Evolutionary conservation across 2,329 filamentous ascomycete species (phyloP).

Genomic region (Hypoxylon sp.): DNA sequence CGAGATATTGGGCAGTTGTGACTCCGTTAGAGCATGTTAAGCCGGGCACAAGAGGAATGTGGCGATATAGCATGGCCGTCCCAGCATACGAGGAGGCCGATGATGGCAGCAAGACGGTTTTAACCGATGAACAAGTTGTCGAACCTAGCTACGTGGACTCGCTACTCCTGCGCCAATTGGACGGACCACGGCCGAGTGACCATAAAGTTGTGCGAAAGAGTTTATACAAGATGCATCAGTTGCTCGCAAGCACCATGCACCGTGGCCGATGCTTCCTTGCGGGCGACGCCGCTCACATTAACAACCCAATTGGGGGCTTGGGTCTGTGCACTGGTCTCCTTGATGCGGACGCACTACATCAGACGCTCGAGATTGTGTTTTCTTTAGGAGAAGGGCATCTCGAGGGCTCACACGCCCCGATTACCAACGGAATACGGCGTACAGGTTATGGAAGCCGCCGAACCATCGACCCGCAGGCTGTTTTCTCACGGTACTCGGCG

Average conservation of each 20-base stretch:
- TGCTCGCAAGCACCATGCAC: slow-evolving; percentile 32
- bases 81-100: slow-evolving; percentile 25
- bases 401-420: background rate
- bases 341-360: slow-evolving; percentile 25
- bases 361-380: slow-evolving; percentile 24
- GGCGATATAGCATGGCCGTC: slow-evolving; percentile 31
- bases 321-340: slow-evolving; percentile 33
- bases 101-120: slow-evolving; percentile 1
- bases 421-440: background rate
- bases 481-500: slow-evolving; percentile 26
- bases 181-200: slow-evolving; percentile 25
- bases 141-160: slow-evolving; percentile 29
- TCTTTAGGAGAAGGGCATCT: slow-evolving; percentile 12
- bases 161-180: slow-evolving; percentile 27
- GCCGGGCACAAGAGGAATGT: slow-evolving; percentile 17
- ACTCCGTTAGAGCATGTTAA: slow-evolving; percentile 31
- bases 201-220: slow-evolving; percentile 29
- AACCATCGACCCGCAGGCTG: slow-evolving; percentile 5
- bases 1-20: slow-evolving; percentile 24
- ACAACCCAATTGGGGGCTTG: slow-evolving; percentile 29
- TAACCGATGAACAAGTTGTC: slow-evolving; percentile 28
- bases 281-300: slow-evolving; percentile 30
- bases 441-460: slow-evolving; percentile 5
- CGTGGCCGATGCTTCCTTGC: slow-evolving; percentile 33
- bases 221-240: slow-evolving; percentile 34